Percentiles rank a stretch among this genome's conserved stretches.
Evolutionary conservation across 192 early-diverging fungal genomes (phyloP).

Genomic region (Radiomyces spectabilis): DNA sequence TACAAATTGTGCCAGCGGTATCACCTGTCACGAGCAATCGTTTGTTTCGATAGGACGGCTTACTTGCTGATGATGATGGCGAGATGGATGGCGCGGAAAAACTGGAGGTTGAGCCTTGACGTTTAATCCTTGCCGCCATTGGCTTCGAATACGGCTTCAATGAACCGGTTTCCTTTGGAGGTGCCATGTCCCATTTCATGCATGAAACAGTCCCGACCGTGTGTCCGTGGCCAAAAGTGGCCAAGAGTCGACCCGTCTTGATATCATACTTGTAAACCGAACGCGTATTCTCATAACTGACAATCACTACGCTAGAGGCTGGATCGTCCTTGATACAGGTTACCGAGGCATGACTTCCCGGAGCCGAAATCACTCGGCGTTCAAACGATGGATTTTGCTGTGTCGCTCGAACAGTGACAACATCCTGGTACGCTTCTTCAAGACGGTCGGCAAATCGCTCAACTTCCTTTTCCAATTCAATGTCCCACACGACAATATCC

Average conservation of each 20-base stretch:
- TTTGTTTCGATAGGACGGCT: too few relatives aligned
- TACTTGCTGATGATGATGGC: not conserved
- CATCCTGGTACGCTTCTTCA: not conserved
- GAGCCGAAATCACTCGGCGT: not conserved
- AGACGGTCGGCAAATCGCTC: not conserved
- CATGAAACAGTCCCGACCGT: constrained; percentile 10
- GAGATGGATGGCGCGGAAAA: not conserved
- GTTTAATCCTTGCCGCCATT: too few relatives aligned
- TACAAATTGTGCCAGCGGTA: constrained; percentile 35
- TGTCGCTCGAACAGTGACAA: not conserved
- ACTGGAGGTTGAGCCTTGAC: too few relatives aligned
- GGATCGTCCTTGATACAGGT: constrained; percentile 11
- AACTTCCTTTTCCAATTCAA: constrained; percentile 11
- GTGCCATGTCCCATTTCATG: constrained; percentile 17
- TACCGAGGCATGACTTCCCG: not conserved
- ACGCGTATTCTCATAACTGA: constrained; percentile 3
- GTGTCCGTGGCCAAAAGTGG: constrained; percentile 11
- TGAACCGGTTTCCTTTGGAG: not conserved
- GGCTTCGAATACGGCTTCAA: not conserved
- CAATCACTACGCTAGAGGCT: constrained; percentile 4
- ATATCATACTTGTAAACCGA: constrained; percentile 15
- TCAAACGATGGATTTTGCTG: not conserved
- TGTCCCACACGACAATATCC: constrained; percentile 20
- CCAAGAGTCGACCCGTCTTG: constrained; percentile 6
- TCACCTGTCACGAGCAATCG: constrained; percentile 44